Base-by-base conservation (phyloP, 208 protist species). In the Crithidia brevicula region DNA sequence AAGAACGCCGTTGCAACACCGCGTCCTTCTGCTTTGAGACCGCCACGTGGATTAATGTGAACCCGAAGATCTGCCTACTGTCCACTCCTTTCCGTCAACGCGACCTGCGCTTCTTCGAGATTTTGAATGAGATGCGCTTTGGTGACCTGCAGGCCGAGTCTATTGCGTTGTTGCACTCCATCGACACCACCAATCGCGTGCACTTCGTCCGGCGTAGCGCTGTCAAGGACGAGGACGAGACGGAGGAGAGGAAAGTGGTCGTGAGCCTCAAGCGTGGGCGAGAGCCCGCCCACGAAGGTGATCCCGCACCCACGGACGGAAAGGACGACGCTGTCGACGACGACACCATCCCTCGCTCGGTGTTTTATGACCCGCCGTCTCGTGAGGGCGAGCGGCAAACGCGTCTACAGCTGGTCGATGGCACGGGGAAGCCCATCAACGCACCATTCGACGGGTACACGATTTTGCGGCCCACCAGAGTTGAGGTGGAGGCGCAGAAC, bases 71-170 rank as follows among this genome's bases (percentile, higher is more conserved):
- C 2, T 93, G 85, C 54, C 54, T 88, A 5, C 77, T 96, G 3
- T 81, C 83, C 0, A 74, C 79, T 28, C 75, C 80, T 22, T 94
- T 90, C 67, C 85, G 91, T 11, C 91, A 96, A 69, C 76, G 69
- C 10, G 74, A 89, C 62, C 56, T 51, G 2, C 51, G 53, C 36
- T 92, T 94, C 64, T 94, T 93, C 57, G 5, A 52, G 9, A 50
- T 96, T 20, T 66, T 96, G 16, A 93, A 90, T 65, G 81, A 96
- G 67, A 83, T 94, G 78, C 81, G 91, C 31, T 74, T 82, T 27
- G 90, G 87, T 13, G 57, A 78, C 11, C 31, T 93, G 23, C 58
- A 70, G 47, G 53, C 67, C 13, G 31, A 74, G 1, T 85, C 80
- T 0, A 38, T 88, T 3, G 77, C 62, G 30, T 36, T 82, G 27